Evolutionary conservation across 192 early-diverging fungal genomes (phyloP), one percentile per base, ranked within the genome.

Genomic region (Backusella circina): DNA sequence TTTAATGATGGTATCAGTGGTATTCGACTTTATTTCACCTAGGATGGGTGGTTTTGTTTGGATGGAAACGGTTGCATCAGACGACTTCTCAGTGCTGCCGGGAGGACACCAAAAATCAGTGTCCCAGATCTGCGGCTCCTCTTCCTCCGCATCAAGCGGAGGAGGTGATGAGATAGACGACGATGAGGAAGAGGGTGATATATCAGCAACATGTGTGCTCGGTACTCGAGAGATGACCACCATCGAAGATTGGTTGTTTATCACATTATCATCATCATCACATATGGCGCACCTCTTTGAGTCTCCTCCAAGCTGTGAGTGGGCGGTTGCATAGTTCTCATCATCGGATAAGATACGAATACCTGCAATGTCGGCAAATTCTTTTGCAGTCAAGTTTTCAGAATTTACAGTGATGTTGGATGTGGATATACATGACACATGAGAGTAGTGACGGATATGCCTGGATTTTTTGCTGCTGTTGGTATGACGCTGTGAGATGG

Each of bases 341-440:
- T 65, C 31, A 36, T 78, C 76, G 26, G 77, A 54, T 9, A 78
- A n/a, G 28, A 81, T 81, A 7, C 44, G 65, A 38, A 81, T 81
- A 0, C 79, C 79, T 13, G 75, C 72, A 12, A 77, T 73, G 68
- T 81, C 79, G 35, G 79, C 79, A 71, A 81, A 81, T 73, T 81
- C 79, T 33, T 73, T 76, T 21, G 79, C 79, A 15, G 79, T 81
- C 32, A 81, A 47, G 70, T 81, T 67, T 35, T 81, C 79, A 15
- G 79, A 81, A 54, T 81, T 81, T 8, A 81, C 72, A 31, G 75
- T 81, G 23, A 81, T 77, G 26, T 76, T 81, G 10, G 79, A 77
- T 9, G 78, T 32, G 16, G 73, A 75, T n/a, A 74, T 36, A 64
- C 38, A 78, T 18, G 74, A 80, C n/a, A 74, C 31, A 54, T 81